Evolutionary conservation across 352 stramenopile genomes (phyloP), one percentile per base, ranked within the genome.

Genomic region (Pythium periplocum): DNA sequence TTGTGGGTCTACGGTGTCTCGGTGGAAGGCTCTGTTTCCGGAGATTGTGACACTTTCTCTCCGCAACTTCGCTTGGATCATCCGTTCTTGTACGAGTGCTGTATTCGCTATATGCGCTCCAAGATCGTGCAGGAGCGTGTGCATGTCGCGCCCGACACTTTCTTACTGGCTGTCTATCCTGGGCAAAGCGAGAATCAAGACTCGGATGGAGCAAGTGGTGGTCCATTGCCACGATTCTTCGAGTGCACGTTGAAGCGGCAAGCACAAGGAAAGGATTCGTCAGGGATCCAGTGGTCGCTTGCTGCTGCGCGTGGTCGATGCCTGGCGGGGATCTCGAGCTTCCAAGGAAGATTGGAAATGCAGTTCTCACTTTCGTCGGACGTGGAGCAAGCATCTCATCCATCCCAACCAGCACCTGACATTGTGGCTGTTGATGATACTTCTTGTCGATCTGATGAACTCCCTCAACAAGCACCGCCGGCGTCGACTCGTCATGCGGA

Each of bases 1-100:
- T 26, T 92, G 45, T 92, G 82, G 82, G 67, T 89, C 3, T 87
- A 86, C 39, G 82, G 82, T 33, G 59, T 90, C 2, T 56, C 71
- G 8, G 61, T 92, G 4, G 66, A 75, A 48, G 78, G 86, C 30
- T 6, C 31, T 4, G 44, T 12, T 12, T 8, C 38, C 12, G 38
- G 38, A 30, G 69, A 69, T 9, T 83, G 74, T 70, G 52, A 80
- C 33, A 59, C 70, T 17, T 54, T 65, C 3, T 59, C 37, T 4
- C 62, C 64, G 1, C 59, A 59, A 30, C 54, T 62, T 5, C 70
- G 77, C 50, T 50, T 88, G 1, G 53, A 57, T 10, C 66, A 89
- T 59, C 71, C 78, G 44, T 82, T 73, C 47, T 48, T 92, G 43
- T 76, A 86, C 45, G 74, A 82, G 48, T 54, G 69, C 10, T 90